These are phyloP conservation scores for Zygotorulaspora danielsina DNA, from an alignment of 805 yeast genomes.

Conservation along the genomic window DNA sequence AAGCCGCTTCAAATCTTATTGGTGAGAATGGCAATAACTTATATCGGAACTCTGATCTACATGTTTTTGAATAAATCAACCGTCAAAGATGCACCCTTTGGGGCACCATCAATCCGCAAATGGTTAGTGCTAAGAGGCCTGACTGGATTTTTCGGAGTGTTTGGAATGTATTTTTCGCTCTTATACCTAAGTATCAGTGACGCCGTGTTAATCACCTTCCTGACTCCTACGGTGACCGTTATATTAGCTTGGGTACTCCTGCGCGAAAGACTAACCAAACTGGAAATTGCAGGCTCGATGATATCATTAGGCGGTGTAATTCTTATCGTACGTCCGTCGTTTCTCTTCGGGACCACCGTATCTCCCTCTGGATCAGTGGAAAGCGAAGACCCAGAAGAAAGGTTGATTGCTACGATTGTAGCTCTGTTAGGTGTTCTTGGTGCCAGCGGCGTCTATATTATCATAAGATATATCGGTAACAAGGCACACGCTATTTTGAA, in stretches of 20 bases:
- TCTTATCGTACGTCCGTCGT: constrained; percentile 75
- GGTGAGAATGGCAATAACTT: constrained; percentile 72
- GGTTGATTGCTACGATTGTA: constrained; percentile 58
- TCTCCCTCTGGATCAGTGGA: constrained; percentile 36
- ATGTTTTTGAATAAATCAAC: constrained; percentile 43
- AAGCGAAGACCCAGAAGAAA: constrained; percentile 47
- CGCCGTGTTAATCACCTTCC: constrained; percentile 73
- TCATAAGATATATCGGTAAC: constrained; percentile 70
- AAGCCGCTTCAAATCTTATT: constrained; percentile 77
- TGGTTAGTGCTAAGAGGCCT: constrained; percentile 59
- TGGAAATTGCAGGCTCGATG: constrained; percentile 67
- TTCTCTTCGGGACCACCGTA: constrained; percentile 48
- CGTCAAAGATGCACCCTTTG: constrained; percentile 62
- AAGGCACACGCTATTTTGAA: constrained; percentile 76
- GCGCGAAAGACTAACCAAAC: constrained; percentile 57
- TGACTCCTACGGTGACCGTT: constrained; percentile 74
- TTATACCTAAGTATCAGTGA: constrained; percentile 73
- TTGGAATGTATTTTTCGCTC: constrained; percentile 70
- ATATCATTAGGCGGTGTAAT: constrained; percentile 72
- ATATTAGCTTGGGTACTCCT: constrained; percentile 64
- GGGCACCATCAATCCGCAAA: constrained; percentile 55
- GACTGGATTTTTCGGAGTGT: constrained; percentile 76
- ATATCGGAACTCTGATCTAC: constrained; percentile 51
- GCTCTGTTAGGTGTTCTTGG: constrained; percentile 68
- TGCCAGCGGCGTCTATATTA: constrained; percentile 63